Evolutionary conservation across 2,329 filamentous ascomycete species (phyloP).

Genomic region (Thielaviopsis euricoi): DNA sequence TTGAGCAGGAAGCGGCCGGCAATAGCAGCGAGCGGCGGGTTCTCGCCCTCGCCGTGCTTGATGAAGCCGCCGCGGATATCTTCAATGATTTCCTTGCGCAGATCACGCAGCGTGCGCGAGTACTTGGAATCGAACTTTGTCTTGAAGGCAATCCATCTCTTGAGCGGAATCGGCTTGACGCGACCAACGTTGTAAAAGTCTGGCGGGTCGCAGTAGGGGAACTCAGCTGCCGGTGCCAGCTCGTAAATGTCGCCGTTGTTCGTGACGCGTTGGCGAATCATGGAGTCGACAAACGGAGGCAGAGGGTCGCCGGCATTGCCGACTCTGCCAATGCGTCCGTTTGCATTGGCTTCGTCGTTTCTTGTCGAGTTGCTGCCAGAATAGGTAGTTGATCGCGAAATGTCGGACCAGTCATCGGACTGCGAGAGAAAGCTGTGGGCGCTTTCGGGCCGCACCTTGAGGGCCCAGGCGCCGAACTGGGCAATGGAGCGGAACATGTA

Average conservation of each 20-base stretch:
- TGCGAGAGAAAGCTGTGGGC: conserved; percentile 41
- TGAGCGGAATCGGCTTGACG: conserved; percentile 62
- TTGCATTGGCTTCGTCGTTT: conserved; percentile 15
- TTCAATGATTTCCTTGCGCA: conserved; percentile 57
- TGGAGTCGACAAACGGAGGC: conserved; percentile 63
- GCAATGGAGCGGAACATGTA: conserved; percentile 88
- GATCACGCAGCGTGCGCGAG: conserved; percentile 46
- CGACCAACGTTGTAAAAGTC: conserved; percentile 47
- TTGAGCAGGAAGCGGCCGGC: conserved; percentile 46
- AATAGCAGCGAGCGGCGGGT: conserved; percentile 68
- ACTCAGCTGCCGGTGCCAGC: conserved; percentile 45
- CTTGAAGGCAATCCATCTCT: conserved; percentile 69
- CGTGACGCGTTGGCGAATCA: conserved; percentile 82
- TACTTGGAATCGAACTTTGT: conserved; percentile 59
- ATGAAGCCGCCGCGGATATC: conserved; percentile 60
- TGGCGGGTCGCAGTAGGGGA: conserved; percentile 40
- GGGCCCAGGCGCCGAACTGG: conserved; percentile 83
- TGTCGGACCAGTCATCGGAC: conserved; percentile 13
- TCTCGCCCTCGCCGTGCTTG: conserved; percentile 52
- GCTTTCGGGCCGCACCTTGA: conserved; percentile 63
- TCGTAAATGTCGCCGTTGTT: conserved; percentile 58
- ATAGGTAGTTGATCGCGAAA: conserved; percentile 13
- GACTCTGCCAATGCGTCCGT: conserved; percentile 23
- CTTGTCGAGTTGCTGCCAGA: conserved; percentile 14
- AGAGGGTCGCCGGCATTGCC: conserved; percentile 78